Evolutionary conservation across 129 eudicot species (phyloP), one percentile per base, ranked within the genome.

Genomic region (Artemisia argyi): DNA sequence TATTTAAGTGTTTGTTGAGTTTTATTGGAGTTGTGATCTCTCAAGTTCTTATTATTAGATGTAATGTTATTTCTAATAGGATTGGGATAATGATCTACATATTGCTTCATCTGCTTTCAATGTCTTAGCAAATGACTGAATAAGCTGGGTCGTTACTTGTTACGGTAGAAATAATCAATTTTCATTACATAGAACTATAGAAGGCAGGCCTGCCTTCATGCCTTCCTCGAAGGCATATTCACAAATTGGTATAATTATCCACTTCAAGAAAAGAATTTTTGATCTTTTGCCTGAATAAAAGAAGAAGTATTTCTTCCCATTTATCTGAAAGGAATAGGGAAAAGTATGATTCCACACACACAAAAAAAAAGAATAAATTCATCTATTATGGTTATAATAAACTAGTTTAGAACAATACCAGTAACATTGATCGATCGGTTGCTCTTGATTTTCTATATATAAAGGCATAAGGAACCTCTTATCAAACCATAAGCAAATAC

Each of bases 401-500:
- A 73, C 48, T 3, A 5, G 11, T 22, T 8, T 6, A 58, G 47
- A 59, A 61, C 11, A 59, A 17, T 73, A 16, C 10, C 30, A 61
- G 17, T 49, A 71, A 56, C 52, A 39, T 15, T 19, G 7, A 26
- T 26, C 30, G 30, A 3, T 22, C 17, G 30, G 18, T 62, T 61
- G 24, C 77, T 18, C 16, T 2, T 19, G 54, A 2, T 4, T 24
- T 66, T 75, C 56, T 49, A 18, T 66, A 75, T 75, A 66, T 66
- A 66, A 46, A 75, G 60, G 22, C 67, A 66, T 56, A 19, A 17
- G n/a, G 26, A 12, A 11, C 61, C 17, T 30, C 35, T 6, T 61
- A 16, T 17, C 11, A 49, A 12, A 32, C 42, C 78, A 73, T 63
- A 73, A 62, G 39, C 78, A 73, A 73, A 73, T 19, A 73, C 71